These are phyloP conservation scores for Malus asiatica DNA, from an alignment of 306 rosid species.

Conservation along the genomic window DNA sequence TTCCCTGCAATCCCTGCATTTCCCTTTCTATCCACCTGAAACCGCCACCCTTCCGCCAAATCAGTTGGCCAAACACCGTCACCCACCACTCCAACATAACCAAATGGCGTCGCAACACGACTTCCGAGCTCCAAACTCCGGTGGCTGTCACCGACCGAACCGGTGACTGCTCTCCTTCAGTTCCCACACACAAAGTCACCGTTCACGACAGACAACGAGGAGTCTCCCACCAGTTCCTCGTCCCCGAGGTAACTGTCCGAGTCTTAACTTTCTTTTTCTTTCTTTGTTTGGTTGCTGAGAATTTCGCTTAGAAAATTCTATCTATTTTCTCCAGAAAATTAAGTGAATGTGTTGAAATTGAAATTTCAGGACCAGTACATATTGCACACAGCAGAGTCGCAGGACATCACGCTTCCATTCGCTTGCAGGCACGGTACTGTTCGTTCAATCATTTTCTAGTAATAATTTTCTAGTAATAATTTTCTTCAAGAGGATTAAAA, in stretches of 20 bases:
- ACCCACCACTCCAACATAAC: constrained; percentile 1
- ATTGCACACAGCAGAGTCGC: constrained; percentile 86
- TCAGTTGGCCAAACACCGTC: constrained; percentile 10
- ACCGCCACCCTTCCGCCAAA: constrained; percentile 13
- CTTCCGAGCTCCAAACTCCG: constrained; percentile 55
- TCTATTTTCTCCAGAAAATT: neutral
- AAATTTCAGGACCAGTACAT: constrained; percentile 87
- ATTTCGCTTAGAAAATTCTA: neutral
- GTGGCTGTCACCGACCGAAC: constrained; percentile 20
- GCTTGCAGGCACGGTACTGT: constrained; percentile 98
- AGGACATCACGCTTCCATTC: constrained; percentile 85
- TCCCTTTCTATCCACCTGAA: constrained; percentile 9
- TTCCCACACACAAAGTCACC: constrained; percentile 70
- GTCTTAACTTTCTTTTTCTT: neutral
- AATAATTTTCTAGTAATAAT: neutral
- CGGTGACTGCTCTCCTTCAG: constrained; percentile 23
- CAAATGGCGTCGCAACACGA: constrained; percentile 24
- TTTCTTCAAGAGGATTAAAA: neutral
- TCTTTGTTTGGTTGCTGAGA: neutral
- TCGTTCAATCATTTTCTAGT: constrained; percentile 11
- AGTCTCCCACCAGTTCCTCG: constrained; percentile 73
- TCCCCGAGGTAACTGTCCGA: constrained; percentile 58
- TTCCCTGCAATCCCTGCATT: constrained; percentile 42
- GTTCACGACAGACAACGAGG: constrained; percentile 82
- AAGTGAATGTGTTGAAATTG: neutral